These are phyloP conservation scores for Omphalotus guepiniiformis DNA, from an alignment of 768 basidiomycete species.

Conservation along the genomic window DNA sequence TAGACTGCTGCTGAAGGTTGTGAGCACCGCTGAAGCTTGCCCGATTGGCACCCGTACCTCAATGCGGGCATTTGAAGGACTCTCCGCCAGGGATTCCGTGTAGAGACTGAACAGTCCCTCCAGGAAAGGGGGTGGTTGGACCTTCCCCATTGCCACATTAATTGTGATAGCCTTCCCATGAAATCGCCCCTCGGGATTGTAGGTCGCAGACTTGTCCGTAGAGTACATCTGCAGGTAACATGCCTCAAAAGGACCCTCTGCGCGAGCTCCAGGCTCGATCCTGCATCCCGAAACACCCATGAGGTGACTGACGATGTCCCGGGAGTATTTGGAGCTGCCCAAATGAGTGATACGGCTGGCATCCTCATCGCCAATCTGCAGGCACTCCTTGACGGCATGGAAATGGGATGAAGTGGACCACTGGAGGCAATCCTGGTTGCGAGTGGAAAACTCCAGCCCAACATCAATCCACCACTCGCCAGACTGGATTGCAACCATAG, in stretches of 20 bases:
- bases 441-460: slow-evolving; percentile 21
- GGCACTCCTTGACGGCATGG: slow-evolving; percentile 15
- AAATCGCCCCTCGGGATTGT: slow-evolving; percentile 13
- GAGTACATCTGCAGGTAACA: slow-evolving; percentile 28
- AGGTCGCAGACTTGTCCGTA: slow-evolving; percentile 29
- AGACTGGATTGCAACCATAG: neutral
- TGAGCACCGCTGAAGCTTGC: slow-evolving; percentile 6
- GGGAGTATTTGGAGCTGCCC: slow-evolving; percentile 17
- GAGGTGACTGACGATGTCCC: slow-evolving; percentile 26
- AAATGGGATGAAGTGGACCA: slow-evolving; percentile 28
- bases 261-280: slow-evolving; percentile 17
- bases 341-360: slow-evolving; percentile 19
- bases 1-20: neutral
- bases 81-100: slow-evolving; percentile 9
- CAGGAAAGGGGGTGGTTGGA: slow-evolving; percentile 6
- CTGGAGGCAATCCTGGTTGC: slow-evolving; percentile 17
- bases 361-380: slow-evolving; percentile 8
- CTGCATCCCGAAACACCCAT: slow-evolving; percentile 27
- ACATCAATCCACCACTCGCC: slow-evolving; percentile 27
- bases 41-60: slow-evolving; percentile 24
- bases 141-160: slow-evolving; percentile 15
- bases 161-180: slow-evolving; percentile 20
- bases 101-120: slow-evolving; percentile 19
- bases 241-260: slow-evolving; percentile 13
- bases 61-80: slow-evolving; percentile 21